Percentiles rank a stretch among this genome's conserved stretches.
Evolutionary conservation across 192 early-diverging fungal genomes (phyloP).

Genomic region (Coemansia sp.): DNA sequence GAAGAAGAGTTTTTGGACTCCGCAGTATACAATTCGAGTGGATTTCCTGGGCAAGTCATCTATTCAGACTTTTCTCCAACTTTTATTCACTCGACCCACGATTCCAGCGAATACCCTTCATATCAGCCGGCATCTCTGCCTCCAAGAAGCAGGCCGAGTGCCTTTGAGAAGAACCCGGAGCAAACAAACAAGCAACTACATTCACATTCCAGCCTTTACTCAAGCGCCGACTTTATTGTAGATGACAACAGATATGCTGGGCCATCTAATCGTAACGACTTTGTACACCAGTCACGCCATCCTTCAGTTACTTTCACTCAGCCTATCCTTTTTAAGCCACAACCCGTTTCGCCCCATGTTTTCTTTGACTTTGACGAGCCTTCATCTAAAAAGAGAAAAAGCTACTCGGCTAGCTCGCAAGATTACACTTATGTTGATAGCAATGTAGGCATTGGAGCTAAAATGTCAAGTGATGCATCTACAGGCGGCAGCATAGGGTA

Average conservation of each 20-base stretch:
- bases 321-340: slow-evolving; percentile 17
- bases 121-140: slow-evolving; percentile 2
- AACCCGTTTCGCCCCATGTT: slow-evolving; percentile 28
- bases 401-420: not conserved
- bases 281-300: too few species aligned
- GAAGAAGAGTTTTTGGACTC: slow-evolving; percentile 3
- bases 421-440: not conserved
- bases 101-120: not conserved
- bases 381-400: not conserved
- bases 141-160: not conserved
- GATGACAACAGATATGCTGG: too few species aligned
- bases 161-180: not conserved
- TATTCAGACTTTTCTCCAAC: not conserved
- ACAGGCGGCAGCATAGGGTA: not conserved
- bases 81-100: not conserved
- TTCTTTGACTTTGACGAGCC: slow-evolving; percentile 19
- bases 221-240: not conserved
- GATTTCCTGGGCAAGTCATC: not conserved
- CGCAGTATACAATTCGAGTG: not conserved
- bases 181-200: not conserved
- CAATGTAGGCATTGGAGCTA: too few species aligned
- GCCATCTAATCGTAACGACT: too few species aligned
- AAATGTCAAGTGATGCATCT: too few species aligned
- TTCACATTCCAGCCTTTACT: not conserved
- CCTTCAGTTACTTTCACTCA: not conserved